These are phyloP conservation scores for Fusarium torreyae DNA, from an alignment of 2,329 filamentous ascomycete species.

Conservation along the genomic window DNA sequence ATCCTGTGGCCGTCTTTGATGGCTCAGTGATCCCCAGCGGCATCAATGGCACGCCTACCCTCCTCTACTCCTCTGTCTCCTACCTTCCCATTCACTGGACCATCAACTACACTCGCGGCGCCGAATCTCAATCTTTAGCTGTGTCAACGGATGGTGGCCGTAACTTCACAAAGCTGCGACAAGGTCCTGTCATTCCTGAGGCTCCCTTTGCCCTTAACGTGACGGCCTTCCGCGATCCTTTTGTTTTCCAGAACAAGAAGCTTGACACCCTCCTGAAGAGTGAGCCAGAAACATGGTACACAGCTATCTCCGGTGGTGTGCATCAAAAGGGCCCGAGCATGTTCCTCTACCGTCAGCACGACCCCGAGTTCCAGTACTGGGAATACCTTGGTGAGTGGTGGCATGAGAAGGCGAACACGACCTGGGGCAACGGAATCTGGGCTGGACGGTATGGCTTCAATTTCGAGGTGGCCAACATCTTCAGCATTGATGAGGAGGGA, in stretches of 20 bases:
- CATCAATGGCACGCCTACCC: slow-evolving; percentile 60
- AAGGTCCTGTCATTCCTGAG: slow-evolving; percentile 41
- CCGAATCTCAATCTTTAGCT: slow-evolving; percentile 62
- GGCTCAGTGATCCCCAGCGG: slow-evolving; percentile 61
- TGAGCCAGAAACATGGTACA: slow-evolving; percentile 42
- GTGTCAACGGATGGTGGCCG: slow-evolving; percentile 56
- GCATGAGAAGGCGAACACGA: slow-evolving; percentile 57
- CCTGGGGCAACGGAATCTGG: slow-evolving; percentile 55
- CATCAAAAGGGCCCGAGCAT: slow-evolving; percentile 42
- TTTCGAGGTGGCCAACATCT: slow-evolving; percentile 62
- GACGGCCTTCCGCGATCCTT: slow-evolving; percentile 47
- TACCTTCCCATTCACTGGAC: slow-evolving; percentile 63
- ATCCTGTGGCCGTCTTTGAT: slow-evolving; percentile 58
- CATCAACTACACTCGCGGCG: slow-evolving; percentile 60
- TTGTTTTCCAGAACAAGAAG: slow-evolving; percentile 42
- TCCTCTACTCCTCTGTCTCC: slow-evolving; percentile 62
- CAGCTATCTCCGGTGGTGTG: slow-evolving; percentile 42
- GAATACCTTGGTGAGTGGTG: slow-evolving; percentile 50
- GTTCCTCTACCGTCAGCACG: slow-evolving; percentile 47
- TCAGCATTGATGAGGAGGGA: slow-evolving; percentile 57
- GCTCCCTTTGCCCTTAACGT: slow-evolving; percentile 45
- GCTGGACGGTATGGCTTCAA: slow-evolving; percentile 60
- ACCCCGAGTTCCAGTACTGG: slow-evolving; percentile 46
- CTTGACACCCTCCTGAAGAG: slow-evolving; percentile 40
- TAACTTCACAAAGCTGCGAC: slow-evolving; percentile 45